Conservation (phyloP, 768 basidiomycete genomes). For the Scleroderma citrinum region DNA sequence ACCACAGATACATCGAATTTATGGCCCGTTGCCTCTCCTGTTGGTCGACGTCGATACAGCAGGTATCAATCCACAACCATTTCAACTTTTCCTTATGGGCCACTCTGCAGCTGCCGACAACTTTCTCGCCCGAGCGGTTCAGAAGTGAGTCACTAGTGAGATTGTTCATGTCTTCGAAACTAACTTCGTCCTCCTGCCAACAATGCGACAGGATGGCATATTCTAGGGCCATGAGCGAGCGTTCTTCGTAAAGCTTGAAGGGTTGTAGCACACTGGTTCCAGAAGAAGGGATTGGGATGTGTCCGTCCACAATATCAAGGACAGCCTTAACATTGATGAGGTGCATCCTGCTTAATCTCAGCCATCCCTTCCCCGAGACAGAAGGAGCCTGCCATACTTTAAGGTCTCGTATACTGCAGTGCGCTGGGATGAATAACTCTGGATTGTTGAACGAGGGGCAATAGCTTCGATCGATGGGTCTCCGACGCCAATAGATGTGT, state of each 20-base stretch:
- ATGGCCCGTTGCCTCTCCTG: constrained; percentile 14
- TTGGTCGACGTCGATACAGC: constrained; percentile 10
- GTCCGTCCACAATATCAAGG: background rate
- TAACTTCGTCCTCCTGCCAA: background rate
- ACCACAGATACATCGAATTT: constrained; percentile 17
- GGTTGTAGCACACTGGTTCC: background rate
- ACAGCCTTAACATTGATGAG: background rate
- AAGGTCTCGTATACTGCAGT: too few relatives aligned
- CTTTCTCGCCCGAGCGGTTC: background rate
- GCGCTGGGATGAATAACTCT: too few relatives aligned
- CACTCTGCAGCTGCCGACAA: background rate
- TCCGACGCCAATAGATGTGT: too few relatives aligned
- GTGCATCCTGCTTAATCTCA: background rate
- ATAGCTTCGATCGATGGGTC: too few relatives aligned
- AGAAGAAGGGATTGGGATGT: background rate
- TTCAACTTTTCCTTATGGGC: constrained; percentile 2
- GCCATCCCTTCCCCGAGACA: too few relatives aligned
- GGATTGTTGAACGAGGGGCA: too few relatives aligned
- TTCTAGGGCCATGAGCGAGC: background rate
- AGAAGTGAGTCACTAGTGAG: background rate
- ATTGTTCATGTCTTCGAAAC: background rate
- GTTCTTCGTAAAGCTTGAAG: background rate
- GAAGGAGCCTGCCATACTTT: background rate
- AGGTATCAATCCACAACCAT: constrained; percentile 13
- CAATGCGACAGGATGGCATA: constrained; percentile 5